Evolutionary conservation across 495 filamentous ascomycete species (phyloP).

Genomic region (Penicillium samsonianum): DNA sequence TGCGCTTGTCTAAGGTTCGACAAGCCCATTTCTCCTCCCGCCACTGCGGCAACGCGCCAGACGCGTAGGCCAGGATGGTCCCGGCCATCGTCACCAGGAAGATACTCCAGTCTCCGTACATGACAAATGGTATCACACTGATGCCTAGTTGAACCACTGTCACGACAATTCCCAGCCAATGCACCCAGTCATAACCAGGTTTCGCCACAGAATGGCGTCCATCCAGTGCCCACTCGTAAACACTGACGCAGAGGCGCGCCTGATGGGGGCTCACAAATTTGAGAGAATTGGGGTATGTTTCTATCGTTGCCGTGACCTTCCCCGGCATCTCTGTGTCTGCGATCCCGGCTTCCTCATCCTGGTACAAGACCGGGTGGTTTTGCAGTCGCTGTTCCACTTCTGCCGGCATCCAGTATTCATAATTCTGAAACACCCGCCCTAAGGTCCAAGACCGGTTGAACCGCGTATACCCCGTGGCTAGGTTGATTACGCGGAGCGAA

Average conservation of each 20-base stretch:
- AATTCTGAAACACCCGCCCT: slow-evolving; percentile 51
- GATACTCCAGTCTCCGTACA: slow-evolving; percentile 47
- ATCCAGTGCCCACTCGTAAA: slow-evolving; percentile 14
- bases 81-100: slow-evolving; percentile 45
- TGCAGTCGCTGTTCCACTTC: slow-evolving; percentile 11
- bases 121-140: slow-evolving; percentile 42
- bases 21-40: slow-evolving; percentile 52
- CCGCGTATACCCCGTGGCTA: slow-evolving; percentile 40
- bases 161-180: slow-evolving; percentile 36
- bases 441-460: slow-evolving; percentile 52
- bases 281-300: not conserved
- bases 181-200: slow-evolving; percentile 30
- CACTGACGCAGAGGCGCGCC: slow-evolving; percentile 19
- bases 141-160: slow-evolving; percentile 48
- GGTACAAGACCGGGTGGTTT: not conserved
- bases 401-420: slow-evolving; percentile 36
- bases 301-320: not conserved
- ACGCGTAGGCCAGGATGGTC: slow-evolving; percentile 37
- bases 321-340: slow-evolving; percentile 15
- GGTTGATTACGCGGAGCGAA: slow-evolving; percentile 44
- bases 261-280: slow-evolving; percentile 8
- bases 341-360: not conserved
- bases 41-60: slow-evolving; percentile 49
- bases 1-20: slow-evolving; percentile 24
- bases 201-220: not conserved